These are phyloP conservation scores for Pythium rishiriense DNA, from an alignment of 352 stramenopile genomes.

Conservation along the genomic window DNA sequence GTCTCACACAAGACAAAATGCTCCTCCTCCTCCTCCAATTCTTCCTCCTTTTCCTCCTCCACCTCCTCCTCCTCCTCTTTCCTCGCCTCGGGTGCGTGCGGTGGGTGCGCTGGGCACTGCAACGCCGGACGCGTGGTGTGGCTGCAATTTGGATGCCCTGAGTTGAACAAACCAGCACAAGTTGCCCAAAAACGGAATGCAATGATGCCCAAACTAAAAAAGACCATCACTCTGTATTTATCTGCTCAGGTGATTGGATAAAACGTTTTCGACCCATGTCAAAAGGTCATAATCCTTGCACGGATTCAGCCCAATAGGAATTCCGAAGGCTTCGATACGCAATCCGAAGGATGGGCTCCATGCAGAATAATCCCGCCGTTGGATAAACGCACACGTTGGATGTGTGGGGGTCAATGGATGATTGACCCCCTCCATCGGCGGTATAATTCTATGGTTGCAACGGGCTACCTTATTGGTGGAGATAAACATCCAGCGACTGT, in stretches of 20 bases:
- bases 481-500: neutral
- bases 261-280: neutral
- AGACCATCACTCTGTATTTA: neutral
- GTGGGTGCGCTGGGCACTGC: neutral
- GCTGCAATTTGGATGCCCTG: constrained; percentile 6
- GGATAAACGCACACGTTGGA: too few species aligned
- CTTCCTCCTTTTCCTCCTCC: too few species aligned
- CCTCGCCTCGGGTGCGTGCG: too few species aligned
- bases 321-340: constrained; percentile 9
- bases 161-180: neutral
- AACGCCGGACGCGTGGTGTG: neutral
- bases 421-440: neutral
- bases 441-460: neutral
- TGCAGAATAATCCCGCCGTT: too few species aligned
- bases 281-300: constrained; percentile 1
- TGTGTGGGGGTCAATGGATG: too few species aligned
- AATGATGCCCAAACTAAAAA: neutral
- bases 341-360: constrained; percentile 19
- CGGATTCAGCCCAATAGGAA: neutral
- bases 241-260: constrained; percentile 1
- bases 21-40: too few species aligned
- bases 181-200: neutral
- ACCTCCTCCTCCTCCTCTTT: too few species aligned
- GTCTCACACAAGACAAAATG: too few species aligned
- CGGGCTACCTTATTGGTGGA: too few species aligned